Conservation (phyloP, 768 basidiomycete species). For the Lactifluus echinatus region DNA sequence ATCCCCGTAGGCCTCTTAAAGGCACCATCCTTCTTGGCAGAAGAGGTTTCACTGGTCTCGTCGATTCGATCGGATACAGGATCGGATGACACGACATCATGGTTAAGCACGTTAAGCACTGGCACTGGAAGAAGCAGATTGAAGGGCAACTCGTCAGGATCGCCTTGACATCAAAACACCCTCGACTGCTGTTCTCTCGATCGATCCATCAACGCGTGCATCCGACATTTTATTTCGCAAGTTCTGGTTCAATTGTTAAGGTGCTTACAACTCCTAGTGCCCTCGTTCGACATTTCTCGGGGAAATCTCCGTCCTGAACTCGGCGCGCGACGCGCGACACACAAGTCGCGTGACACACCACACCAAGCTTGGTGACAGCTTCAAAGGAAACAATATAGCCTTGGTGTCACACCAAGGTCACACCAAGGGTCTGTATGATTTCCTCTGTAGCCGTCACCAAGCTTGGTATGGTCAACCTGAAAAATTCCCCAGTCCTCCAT, state of each 20-base stretch:
- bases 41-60: constrained; percentile 24
- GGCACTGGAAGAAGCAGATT: constrained; percentile 25
- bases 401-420: constrained; percentile 31
- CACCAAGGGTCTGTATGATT: constrained; percentile 31
- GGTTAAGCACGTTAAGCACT: constrained; percentile 19
- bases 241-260: too few relatives aligned
- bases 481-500: constrained; percentile 28
- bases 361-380: constrained; percentile 24
- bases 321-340: too few relatives aligned
- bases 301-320: too few relatives aligned
- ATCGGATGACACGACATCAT: constrained; percentile 21
- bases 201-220: too few relatives aligned
- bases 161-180: too few relatives aligned
- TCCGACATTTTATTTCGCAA: too few relatives aligned
- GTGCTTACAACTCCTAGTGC: too few relatives aligned
- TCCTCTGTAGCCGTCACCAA: constrained; percentile 27
- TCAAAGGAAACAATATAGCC: constrained; percentile 29
- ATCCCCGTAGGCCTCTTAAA: constrained; percentile 24
- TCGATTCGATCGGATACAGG: constrained; percentile 26
- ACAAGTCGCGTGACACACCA: too few relatives aligned
- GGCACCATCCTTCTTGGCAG: constrained; percentile 29
- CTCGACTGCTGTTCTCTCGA: too few relatives aligned
- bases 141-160: too few relatives aligned
- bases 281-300: too few relatives aligned
- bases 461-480: constrained; percentile 22